Evolutionary conservation across 768 basidiomycete genomes (phyloP), one percentile per base, ranked within the genome.

Genomic region (Boletus sp.): DNA sequence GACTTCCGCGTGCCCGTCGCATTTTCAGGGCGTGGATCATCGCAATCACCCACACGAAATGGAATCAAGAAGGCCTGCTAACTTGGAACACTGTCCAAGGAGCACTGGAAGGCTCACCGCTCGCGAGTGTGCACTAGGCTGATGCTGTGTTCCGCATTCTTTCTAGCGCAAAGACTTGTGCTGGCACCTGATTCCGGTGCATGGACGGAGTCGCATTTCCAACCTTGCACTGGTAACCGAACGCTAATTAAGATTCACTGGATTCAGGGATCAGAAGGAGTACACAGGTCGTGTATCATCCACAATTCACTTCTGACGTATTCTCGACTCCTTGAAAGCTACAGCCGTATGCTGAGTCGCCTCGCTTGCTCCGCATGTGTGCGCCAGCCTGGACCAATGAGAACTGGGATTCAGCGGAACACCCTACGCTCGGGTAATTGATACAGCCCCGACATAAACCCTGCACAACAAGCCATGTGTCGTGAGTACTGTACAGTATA

Each of bases 401-500:
- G 15, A 34, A 27, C 27, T 23, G 41, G 14, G 15, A 19, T 32
- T 42, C 29, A 21, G 25, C 30, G 25, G 30, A 47, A 38, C 29
- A n/a, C 5, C 38, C 33, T 25, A 15, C 30, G 13, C 27, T 21
- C 21, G 45, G 38, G 35, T 35, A 15, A n/a, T n/a, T n/a, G n/a
- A 21, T 10, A 15, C 43, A 39, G 21, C 17, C 38, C 14, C 17
- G 40, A 35, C 1, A 32, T 17, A 14, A n/a, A 39, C 27, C 21
- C 13, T 40, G 48, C 49, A n/a, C 39, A 11, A 23, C 14, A 40
- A 59, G 21, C 48, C 50, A 37, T 57, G 54, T 52, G 49, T 49
- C 46, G 39, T 66, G 58, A 52, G 47, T 70, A 70, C 56, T 71
- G 41, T 70, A 72, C 66, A 72, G 54, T 59, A 58, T 47, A 29